Base-by-base conservation (phyloP, 2,329 filamentous ascomycete genomes). In the Curvularia sp. region DNA sequence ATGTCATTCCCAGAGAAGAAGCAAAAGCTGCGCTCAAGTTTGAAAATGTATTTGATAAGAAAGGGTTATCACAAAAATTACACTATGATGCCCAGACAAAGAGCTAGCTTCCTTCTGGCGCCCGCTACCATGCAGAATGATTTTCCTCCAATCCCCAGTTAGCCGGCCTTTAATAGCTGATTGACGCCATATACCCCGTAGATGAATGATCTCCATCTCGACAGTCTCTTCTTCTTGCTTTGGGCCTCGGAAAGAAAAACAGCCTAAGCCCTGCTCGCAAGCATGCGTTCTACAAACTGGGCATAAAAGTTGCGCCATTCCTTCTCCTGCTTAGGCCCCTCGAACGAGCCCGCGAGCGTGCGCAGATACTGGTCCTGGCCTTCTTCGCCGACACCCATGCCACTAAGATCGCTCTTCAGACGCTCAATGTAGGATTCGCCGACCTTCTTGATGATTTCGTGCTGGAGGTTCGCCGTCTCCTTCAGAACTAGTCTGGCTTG, bases 391-490 rank as follows among this genome's bases (percentile, higher is more conserved):
- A 89, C 83, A 0, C 89, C 89, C 65, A 92, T 81, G 46, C 81
- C 83, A 0, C 86, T 83, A 65, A 93, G 86, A 57, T 93, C 84
- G 15, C 82, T 80, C 65, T 87, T 86, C 47, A 94, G 77, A 69
- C 90, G 85, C 60, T 86, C 84, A 24, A 94, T 84, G 75, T 97
- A 98, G 55, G 87, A 84, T 51, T 90, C 86, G 26, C 95, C 95
- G 12, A 92, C 94, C 81, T 98, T 98, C 66, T 86, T 84, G 74
- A 97, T 94, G 62, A 99, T 95, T 35, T 86, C 89, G 78, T 95
- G 92, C 78, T 99, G 93, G 58, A 99, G 80, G 2, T 85, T 86
- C 2, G 93, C 93, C 62, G 96, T 92, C 80, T 99, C 95, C 55
- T 88, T 88, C 39, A 99, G 85, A 1, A 97, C 91, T 76, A 93